These are phyloP conservation scores for Warburgia ugandensis DNA, from an alignment of 164 flowering plant species.

Conservation along the genomic window DNA sequence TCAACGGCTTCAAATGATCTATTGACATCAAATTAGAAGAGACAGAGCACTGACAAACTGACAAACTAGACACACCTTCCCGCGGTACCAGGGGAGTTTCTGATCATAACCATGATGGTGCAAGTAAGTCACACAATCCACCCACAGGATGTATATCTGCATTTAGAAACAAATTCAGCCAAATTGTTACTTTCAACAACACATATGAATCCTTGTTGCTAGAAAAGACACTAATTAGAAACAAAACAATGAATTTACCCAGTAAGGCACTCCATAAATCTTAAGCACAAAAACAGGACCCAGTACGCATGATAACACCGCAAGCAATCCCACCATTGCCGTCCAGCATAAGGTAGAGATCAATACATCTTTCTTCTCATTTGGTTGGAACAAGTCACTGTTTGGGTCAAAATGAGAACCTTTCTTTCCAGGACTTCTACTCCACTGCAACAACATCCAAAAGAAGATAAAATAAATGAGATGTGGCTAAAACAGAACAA, in stretches of 20 bases:
- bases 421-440: conserved; percentile 84
- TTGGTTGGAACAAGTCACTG: conserved; percentile 68
- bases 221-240: not conserved
- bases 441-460: conserved; percentile 52
- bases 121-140: conserved; percentile 53
- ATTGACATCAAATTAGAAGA: no score
- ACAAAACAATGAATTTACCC: conserved; percentile 32
- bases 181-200: no score
- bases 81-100: conserved; percentile 57
- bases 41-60: no score
- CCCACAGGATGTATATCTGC: conserved; percentile 49
- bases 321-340: conserved; percentile 67
- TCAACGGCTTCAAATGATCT: no score
- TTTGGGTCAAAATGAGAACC: conserved; percentile 86
- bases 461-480: not conserved
- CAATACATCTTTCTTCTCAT: conserved; percentile 60
- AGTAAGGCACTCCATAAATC: conserved; percentile 75
- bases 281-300: conserved; percentile 74
- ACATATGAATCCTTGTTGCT: no score
- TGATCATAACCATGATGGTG: conserved; percentile 56
- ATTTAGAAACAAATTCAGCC: no score
- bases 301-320: conserved; percentile 37
- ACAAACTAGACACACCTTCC: conserved; percentile 29
- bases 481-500: no score
- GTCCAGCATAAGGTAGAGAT: conserved; percentile 78